Conservation (phyloP, 805 yeast genomes). For the Pichia membranifaciens region DNA sequence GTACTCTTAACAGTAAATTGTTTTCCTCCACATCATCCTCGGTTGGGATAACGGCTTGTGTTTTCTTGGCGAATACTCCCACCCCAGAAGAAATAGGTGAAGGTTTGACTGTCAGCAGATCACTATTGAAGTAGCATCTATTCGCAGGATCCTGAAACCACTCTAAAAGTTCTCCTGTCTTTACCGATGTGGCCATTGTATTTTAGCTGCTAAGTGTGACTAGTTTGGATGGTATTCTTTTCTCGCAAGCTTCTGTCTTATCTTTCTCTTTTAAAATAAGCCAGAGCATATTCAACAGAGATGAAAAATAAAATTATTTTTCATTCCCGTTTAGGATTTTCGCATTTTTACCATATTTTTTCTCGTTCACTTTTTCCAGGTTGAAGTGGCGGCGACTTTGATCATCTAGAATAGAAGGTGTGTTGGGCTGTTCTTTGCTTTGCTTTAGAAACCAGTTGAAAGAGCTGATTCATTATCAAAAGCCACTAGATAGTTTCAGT, state of each 20-base stretch:
- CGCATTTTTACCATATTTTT: too few species aligned
- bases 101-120: constrained; percentile 36
- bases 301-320: too few species aligned
- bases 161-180: constrained; percentile 28
- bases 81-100: constrained; percentile 48
- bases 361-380: too few species aligned
- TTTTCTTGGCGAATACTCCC: constrained; percentile 61
- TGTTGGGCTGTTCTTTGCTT: constrained; percentile 1
- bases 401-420: background rate
- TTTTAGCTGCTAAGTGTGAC: too few species aligned
- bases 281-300: too few species aligned
- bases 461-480: too few species aligned
- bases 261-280: too few species aligned
- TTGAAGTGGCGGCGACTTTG: too few species aligned
- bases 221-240: too few species aligned
- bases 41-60: constrained; percentile 18
- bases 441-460: background rate
- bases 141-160: constrained; percentile 49
- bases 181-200: constrained; percentile 29
- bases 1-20: constrained; percentile 46
- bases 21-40: constrained; percentile 25
- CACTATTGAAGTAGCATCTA: constrained; percentile 50
- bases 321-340: too few species aligned
- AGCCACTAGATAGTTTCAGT: background rate
- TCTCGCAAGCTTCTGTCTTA: too few species aligned